A percentile compares a stretch with the other conserved stretches of the same genome.
These are phyloP conservation scores for Erodium moschatum DNA, from an alignment of 441 rosid species.

Conservation along the genomic window DNA sequence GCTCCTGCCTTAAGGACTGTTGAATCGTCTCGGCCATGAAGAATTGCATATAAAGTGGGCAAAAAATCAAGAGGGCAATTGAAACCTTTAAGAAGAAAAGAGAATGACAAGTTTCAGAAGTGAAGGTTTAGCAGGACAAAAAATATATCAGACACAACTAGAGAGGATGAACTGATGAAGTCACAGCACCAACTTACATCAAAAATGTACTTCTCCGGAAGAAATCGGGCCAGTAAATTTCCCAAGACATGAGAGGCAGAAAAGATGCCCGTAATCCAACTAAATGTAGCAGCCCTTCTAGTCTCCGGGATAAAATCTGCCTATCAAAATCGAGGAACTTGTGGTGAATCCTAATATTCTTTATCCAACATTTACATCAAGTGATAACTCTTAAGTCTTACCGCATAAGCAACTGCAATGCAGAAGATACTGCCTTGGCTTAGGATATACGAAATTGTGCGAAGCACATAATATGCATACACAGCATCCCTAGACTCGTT, in stretches of 20 bases:
- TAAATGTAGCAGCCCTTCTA: slow-evolving; percentile 42
- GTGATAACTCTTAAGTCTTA: slow-evolving; percentile 20
- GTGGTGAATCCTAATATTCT: slow-evolving; percentile 9
- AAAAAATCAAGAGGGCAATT: slow-evolving; percentile 31
- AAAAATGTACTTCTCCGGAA: slow-evolving; percentile 42
- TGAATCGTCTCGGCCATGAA: slow-evolving; percentile 37
- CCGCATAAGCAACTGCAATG: slow-evolving; percentile 51
- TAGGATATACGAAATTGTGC: slow-evolving; percentile 45
- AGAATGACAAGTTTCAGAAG: neutral
- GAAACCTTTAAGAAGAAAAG: slow-evolving; percentile 32
- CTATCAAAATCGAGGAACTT: slow-evolving; percentile 25
- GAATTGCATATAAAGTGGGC: slow-evolving; percentile 40
- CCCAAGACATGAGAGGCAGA: slow-evolving; percentile 49
- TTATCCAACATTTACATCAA: slow-evolving; percentile 1
- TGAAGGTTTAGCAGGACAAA: neutral
- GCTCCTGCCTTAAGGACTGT: slow-evolving; percentile 24
- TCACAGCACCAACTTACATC: slow-evolving; percentile 24
- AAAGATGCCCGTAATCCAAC: slow-evolving; percentile 50
- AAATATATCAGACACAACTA: slow-evolving; percentile 2
- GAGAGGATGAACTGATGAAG: neutral
- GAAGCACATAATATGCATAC: slow-evolving; percentile 46
- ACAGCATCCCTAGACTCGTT: slow-evolving; percentile 36
- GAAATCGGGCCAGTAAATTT: slow-evolving; percentile 42
- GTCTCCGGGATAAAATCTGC: slow-evolving; percentile 37
- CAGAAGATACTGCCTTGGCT: slow-evolving; percentile 62